A percentile compares a stretch with the other conserved stretches of the same genome.
These are phyloP conservation scores for Mucor circinelloides DNA, from an alignment of 371 early-diverging fungal species.

Conservation along the genomic window DNA sequence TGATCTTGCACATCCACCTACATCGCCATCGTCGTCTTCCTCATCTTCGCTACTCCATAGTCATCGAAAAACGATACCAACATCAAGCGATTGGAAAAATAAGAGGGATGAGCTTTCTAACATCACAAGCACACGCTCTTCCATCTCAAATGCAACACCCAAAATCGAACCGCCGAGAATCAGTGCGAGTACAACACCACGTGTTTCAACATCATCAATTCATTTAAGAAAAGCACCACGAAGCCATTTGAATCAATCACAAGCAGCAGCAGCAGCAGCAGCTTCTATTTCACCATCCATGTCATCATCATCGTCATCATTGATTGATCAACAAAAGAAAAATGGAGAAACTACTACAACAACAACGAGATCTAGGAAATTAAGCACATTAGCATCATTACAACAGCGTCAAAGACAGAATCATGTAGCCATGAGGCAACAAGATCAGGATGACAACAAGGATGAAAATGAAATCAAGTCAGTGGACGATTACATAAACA, in stretches of 20 bases:
- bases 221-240: constrained; percentile 23
- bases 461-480: constrained; percentile 5
- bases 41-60: background rate
- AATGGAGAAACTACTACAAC: background rate
- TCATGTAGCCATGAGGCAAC: background rate
- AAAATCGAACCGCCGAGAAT: constrained; percentile 35
- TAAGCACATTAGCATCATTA: constrained; percentile 17
- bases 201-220: constrained; percentile 7
- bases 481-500: constrained; percentile 17
- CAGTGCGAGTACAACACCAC: constrained; percentile 32
- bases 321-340: background rate
- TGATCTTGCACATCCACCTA: constrained; percentile 12
- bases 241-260: constrained; percentile 3
- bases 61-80: constrained; percentile 1
- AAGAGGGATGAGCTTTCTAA: background rate
- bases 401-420: constrained; percentile 13
- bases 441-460: background rate
- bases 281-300: background rate
- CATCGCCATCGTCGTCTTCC: constrained; percentile 11
- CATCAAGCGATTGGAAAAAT: background rate
- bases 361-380: constrained; percentile 3
- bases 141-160: constrained; percentile 27
- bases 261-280: background rate
- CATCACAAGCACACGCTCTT: constrained; percentile 23
- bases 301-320: background rate